A percentile compares a stretch with the other conserved stretches of the same genome.
Conservation (phyloP, 768 basidiomycete genomes). For the Leccinum uliginosum region DNA sequence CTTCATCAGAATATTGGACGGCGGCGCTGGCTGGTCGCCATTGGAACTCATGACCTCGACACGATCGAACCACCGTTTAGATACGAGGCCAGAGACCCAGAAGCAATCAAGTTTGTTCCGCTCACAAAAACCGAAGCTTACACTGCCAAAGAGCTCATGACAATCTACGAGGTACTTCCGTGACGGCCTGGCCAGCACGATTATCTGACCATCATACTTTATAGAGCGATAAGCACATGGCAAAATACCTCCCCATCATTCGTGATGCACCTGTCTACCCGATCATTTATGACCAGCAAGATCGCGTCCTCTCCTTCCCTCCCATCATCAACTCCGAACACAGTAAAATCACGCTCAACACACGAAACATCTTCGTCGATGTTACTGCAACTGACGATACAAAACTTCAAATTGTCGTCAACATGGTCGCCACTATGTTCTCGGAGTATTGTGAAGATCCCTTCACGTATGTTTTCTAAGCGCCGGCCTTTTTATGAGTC, state of each 20-base stretch:
- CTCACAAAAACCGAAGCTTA: constrained; percentile 75
- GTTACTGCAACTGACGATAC: constrained; percentile 96
- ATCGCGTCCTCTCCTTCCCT: constrained; percentile 91
- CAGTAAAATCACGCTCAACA: constrained; percentile 94
- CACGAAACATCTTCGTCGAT: constrained; percentile 93
- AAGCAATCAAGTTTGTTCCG: constrained; percentile 88
- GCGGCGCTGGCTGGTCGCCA: constrained; percentile 84
- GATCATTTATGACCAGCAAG: constrained; percentile 89
- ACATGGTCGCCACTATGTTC: constrained; percentile 97
- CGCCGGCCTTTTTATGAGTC: not conserved
- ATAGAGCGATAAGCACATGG: constrained; percentile 89
- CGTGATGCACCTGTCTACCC: constrained; percentile 95
- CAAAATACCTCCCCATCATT: constrained; percentile 87
- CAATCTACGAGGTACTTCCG: constrained; percentile 75
- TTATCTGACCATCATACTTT: not conserved
- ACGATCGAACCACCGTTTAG: constrained; percentile 83
- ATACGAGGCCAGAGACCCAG: constrained; percentile 77
- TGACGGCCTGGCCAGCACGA: not conserved
- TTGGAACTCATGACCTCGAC: constrained; percentile 97
- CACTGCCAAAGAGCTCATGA: constrained; percentile 90
- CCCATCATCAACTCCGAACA: constrained; percentile 98
- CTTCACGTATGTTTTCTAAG: constrained; percentile 64
- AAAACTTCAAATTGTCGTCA: constrained; percentile 92
- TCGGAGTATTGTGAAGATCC: constrained; percentile 92
- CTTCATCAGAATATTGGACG: constrained; percentile 95